Percentiles rank a stretch among this genome's conserved stretches.
These are phyloP conservation scores for Cercospora brassicicola DNA, from an alignment of 2,329 filamentous ascomycete genomes.

Conservation along the genomic window DNA sequence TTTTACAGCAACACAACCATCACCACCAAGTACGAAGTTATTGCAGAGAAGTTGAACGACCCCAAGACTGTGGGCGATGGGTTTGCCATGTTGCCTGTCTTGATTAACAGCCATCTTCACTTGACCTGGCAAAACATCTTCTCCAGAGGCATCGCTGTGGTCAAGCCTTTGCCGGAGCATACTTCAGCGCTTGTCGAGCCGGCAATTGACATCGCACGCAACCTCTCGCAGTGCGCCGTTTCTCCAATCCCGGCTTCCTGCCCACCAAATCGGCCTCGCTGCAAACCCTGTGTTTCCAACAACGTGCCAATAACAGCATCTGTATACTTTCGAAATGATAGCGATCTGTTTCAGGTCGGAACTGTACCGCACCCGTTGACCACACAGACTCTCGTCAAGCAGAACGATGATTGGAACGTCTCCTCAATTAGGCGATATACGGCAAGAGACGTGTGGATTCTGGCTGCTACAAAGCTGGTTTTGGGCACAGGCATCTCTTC, in stretches of 20 bases:
- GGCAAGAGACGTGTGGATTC: slow-evolving; percentile 76
- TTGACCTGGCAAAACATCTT: slow-evolving; percentile 80
- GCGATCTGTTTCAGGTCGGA: slow-evolving; percentile 75
- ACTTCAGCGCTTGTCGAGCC: slow-evolving; percentile 71
- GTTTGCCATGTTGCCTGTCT: slow-evolving; percentile 64
- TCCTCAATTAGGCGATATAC: slow-evolving; percentile 58
- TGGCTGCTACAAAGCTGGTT: slow-evolving; percentile 67
- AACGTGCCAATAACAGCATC: slow-evolving; percentile 68
- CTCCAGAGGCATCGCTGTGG: slow-evolving; percentile 71
- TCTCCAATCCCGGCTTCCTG: slow-evolving; percentile 74
- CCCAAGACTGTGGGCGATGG: slow-evolving; percentile 57
- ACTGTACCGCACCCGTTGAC: slow-evolving; percentile 92
- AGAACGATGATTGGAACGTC: slow-evolving; percentile 40
- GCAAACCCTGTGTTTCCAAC: slow-evolving; percentile 69
- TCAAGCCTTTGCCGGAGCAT: slow-evolving; percentile 75
- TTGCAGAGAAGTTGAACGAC: slow-evolving; percentile 63
- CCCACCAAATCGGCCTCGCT: slow-evolving; percentile 75
- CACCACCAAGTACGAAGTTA: slow-evolving; percentile 63
- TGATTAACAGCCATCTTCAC: slow-evolving; percentile 85
- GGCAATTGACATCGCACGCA: slow-evolving; percentile 69
- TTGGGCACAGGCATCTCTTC: slow-evolving; percentile 64
- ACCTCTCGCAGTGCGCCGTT: slow-evolving; percentile 72
- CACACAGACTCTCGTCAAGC: slow-evolving; percentile 65
- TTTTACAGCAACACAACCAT: slow-evolving; percentile 70
- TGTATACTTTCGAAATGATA: slow-evolving; percentile 68